phyloP scores from a whole-genome alignment of 148 eudicot species.

The Chenopodium berlandieri region DNA sequence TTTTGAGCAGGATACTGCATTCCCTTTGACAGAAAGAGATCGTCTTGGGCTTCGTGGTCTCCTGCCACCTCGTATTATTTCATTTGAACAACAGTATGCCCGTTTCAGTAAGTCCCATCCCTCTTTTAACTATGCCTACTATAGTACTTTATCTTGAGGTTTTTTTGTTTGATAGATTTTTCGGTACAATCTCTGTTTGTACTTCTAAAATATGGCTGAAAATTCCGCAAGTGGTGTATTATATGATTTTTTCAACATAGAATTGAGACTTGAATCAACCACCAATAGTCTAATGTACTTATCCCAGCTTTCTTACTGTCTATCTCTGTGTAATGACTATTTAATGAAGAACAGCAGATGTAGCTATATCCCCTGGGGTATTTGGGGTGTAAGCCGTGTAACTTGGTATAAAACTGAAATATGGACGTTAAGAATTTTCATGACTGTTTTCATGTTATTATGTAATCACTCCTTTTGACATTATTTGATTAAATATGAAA shows the following conservation, averaged over 20 bases:
- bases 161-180: background rate
- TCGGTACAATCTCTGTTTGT: background rate
- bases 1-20: constrained; percentile 78
- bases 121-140: background rate
- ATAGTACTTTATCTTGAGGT: background rate
- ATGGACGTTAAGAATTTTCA: background rate
- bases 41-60: constrained; percentile 99
- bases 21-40: constrained; percentile 93
- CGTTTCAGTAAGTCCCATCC: constrained; percentile 74
- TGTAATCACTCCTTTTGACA: too few relatives aligned
- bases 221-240: background rate
- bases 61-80: constrained; percentile 87
- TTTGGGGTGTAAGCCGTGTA: background rate
- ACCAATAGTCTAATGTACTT: background rate
- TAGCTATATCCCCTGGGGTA: background rate
- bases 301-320: background rate
- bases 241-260: background rate
- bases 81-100: constrained; percentile 91
- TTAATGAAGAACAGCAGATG: background rate
- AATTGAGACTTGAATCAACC: background rate
- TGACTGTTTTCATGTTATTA: background rate
- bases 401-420: background rate
- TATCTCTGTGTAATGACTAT: background rate
- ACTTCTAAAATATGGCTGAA: background rate
- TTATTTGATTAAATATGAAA: background rate